Conservation (phyloP, 768 basidiomycete species). For the Lactarius indigo region DNA sequence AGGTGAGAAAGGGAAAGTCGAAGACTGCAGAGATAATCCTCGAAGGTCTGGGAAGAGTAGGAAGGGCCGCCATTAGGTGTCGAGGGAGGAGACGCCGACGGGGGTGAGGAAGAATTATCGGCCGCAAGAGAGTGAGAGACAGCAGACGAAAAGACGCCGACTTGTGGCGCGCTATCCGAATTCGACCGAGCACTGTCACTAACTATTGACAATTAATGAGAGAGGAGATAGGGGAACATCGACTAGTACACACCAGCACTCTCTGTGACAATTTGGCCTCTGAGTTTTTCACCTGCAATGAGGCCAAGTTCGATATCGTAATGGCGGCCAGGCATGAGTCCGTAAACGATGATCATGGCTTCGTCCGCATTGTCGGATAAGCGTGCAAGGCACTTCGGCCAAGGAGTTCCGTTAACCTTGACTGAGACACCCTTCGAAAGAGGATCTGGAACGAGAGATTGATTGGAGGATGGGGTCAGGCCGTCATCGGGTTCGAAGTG, state of each 20-base stretch:
- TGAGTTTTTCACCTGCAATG: conserved; percentile 53
- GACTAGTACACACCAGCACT: conserved; percentile 35
- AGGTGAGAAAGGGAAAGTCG: conserved; percentile 62
- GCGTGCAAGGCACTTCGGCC: conserved; percentile 76
- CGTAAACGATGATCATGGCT: conserved; percentile 88
- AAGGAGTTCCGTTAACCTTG: conserved; percentile 73
- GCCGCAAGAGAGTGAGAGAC: conserved; percentile 1
- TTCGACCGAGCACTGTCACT: conserved; percentile 10
- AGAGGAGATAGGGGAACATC: background rate
- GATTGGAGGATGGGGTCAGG: conserved; percentile 25
- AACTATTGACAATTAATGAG: background rate
- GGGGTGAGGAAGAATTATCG: conserved; percentile 25
- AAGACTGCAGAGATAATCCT: conserved; percentile 65
- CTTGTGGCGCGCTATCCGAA: conserved; percentile 5
- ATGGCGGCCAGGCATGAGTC: conserved; percentile 81
- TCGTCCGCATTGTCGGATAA: conserved; percentile 81
- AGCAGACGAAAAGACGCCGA: conserved; percentile 8
- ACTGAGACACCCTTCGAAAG: conserved; percentile 73
- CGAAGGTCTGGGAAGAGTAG: conserved; percentile 46
- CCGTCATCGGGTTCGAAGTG: conserved; percentile 35
- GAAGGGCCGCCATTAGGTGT: conserved; percentile 26
- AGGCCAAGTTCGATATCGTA: conserved; percentile 87
- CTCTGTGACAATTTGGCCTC: conserved; percentile 67
- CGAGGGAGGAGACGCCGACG: conserved; percentile 21
- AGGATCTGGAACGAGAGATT: conserved; percentile 54